Evolutionary conservation across 805 yeast species (phyloP).

Genomic region (Isabelozyma heimii): DNA sequence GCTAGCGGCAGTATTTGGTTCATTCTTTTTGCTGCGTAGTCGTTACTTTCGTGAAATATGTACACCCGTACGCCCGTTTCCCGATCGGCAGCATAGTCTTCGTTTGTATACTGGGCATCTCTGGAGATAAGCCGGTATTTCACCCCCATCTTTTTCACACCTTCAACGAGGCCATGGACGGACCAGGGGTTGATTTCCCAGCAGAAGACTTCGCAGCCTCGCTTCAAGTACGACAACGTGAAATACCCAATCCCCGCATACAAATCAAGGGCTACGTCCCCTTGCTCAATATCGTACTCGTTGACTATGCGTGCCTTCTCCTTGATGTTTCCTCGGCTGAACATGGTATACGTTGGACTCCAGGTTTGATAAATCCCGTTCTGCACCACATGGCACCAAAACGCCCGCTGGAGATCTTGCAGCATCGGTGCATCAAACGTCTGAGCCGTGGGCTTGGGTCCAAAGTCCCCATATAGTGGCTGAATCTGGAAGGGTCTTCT

Average conservation of each 20-base stretch:
- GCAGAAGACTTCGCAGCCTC: constrained; percentile 58
- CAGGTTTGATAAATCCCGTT: constrained; percentile 76
- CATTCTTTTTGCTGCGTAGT: constrained; percentile 43
- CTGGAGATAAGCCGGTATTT: constrained; percentile 26
- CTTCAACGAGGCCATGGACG: constrained; percentile 62
- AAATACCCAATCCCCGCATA: constrained; percentile 89
- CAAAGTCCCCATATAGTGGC: constrained; percentile 68
- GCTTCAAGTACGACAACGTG: constrained; percentile 60
- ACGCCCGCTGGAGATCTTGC: constrained; percentile 47
- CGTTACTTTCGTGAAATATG: constrained; percentile 67
- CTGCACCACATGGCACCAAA: constrained; percentile 72
- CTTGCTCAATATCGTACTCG: constrained; percentile 31
- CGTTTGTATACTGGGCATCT: constrained; percentile 25
- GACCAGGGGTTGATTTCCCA: constrained; percentile 91
- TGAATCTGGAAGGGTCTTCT: constrained; percentile 62
- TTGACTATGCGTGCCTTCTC: constrained; percentile 69
- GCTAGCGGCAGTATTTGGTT: constrained; percentile 11
- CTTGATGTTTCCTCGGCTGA: constrained; percentile 80
- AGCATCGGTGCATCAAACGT: constrained; percentile 34
- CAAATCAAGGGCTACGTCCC: constrained; percentile 57
- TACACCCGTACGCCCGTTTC: constrained; percentile 30
- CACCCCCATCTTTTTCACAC: constrained; percentile 47
- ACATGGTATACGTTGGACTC: constrained; percentile 88
- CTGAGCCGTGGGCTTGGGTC: constrained; percentile 34
- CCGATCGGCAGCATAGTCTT: constrained; percentile 11